Evolutionary conservation across 2,329 filamentous ascomycete species (phyloP), one percentile per base, ranked within the genome.

Genomic region (Penicillium sp.): DNA sequence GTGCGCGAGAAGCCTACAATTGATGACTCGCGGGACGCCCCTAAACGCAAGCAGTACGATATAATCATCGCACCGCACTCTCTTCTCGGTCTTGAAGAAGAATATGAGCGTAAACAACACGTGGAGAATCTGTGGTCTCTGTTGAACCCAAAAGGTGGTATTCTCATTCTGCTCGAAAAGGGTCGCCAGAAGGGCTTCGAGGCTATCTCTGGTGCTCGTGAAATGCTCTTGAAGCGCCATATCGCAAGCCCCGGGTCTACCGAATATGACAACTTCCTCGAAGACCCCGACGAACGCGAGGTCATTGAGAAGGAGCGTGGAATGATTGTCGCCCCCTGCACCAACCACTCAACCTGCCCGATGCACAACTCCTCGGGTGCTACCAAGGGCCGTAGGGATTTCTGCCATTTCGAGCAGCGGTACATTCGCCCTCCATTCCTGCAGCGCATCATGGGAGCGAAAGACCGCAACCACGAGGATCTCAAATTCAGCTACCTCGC

Each of bases 151-250:
- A 82, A 92, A 17, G 93, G 93, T 1, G 94, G 94, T 35, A 83
- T 99, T 14, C 80, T 99, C 5, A 84, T 97, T 46, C 75, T 97
- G 3, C 77, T 97, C 22, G 94, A 99, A 72, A 97, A 97, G 72
- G 94, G 91, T 0, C 84, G 96, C 12, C 90, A 91, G 12, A 85
- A 90, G 41, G 94, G 94, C 0, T 99, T 99, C 63, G 94, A 97
- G 71, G 89, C 90, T 14, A 85, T 99, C 38, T 93, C 91, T 11
- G 89, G 88, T 45, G 91, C 92, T 6, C 86, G 94, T 47, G 83
- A 91, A 40, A 85, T 89, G 57, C 78, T 99, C 0, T 79, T 97
- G 0, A 84, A 89, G 58, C 85, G 88, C 42, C 87, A 90, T 69
- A 88, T 96, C 53, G 64, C 72, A 3, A 85, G 85, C 14, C 86